Percentiles rank a stretch among this genome's conserved stretches.
Evolutionary conservation across 1,139 yeast genomes (phyloP).

Genomic region (Pichia sp.): DNA sequence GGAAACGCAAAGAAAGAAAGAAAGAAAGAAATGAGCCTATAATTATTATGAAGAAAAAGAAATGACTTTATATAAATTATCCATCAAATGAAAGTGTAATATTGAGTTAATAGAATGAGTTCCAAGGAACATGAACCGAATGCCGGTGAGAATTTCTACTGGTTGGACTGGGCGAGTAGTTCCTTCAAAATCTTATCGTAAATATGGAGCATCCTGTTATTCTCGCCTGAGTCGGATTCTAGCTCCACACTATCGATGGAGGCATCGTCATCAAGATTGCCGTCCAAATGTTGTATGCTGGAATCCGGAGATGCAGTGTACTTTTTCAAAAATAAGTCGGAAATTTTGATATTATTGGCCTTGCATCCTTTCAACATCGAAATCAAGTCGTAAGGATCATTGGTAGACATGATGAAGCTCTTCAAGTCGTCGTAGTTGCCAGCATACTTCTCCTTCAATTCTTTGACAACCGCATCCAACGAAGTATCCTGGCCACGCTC

Average conservation of each 20-base stretch:
- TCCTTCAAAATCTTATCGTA: constrained; percentile 24
- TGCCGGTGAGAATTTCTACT: no score
- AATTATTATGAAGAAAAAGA: not conserved
- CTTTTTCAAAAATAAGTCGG: constrained; percentile 44
- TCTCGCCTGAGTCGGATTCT: constrained; percentile 7
- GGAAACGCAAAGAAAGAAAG: not conserved
- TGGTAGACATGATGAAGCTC: constrained; percentile 44
- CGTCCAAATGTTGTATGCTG: not conserved
- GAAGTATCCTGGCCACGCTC: not conserved
- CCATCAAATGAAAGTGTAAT: not conserved
- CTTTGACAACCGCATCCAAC: constrained; percentile 1
- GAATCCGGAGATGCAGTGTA: not conserved
- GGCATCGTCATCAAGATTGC: constrained; percentile 10
- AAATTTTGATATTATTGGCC: constrained; percentile 47
- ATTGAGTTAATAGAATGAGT: not conserved
- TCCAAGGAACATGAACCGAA: no score
- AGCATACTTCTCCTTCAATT: constrained; percentile 13
- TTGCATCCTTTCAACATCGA: constrained; percentile 47
- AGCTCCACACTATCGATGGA: constrained; percentile 15
- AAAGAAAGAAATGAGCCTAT: not conserved
- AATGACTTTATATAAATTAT: not conserved
- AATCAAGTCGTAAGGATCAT: constrained; percentile 52
- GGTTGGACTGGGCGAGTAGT: not conserved
- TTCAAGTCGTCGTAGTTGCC: constrained; percentile 52
- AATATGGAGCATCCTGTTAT: constrained; percentile 7